Evolutionary conservation across 2,329 filamentous ascomycete genomes (phyloP), one percentile per base, ranked within the genome.

Genomic region (Sphaerostilbella broomeana): DNA sequence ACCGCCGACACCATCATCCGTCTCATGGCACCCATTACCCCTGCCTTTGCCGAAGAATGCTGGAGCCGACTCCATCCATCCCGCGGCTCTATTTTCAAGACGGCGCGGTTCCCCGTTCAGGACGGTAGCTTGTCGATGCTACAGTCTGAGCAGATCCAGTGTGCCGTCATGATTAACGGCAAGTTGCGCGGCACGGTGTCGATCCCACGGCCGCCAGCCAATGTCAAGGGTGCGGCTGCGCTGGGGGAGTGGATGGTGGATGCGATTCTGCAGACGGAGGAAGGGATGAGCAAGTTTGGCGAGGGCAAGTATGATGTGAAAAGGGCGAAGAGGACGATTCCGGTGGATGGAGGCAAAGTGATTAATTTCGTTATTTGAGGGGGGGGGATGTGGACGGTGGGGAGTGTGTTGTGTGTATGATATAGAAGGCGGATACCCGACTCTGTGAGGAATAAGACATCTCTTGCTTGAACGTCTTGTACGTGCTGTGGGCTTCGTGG

Each of bases 81-180:
- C 0, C 33, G 51, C 2, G 50, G 47, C 3, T 68, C 69, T 22
- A 59, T 72, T 40, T 71, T 72, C 48, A 39, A 33, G n/a, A 50
- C 57, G 27, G 70, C 74, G 1, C 56, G 58, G 1, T 92, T 86
- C 65, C 85, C 84, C 0, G 55, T 48, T 0, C 55, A 64, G 3
- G 77, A 82, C 46, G 70, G 66, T 18, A 69, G 70, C 33, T 50
- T 70, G 40, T 55, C 67, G 47, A 54, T 74, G 48, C 58, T 81
- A 48, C 63, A 72, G 51, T 61, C 70, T 38, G 60, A 69, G 47
- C 66, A 61, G 47, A 62, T 72, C 57, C 64, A 58, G 4, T 84
- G 79, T 47, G 81, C 81, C 0, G 79, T 94, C 12, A 83, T 88
- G 53, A 63, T 94, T 45, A 87, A 94, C 54, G 86, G 87, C n/a